Evolutionary conservation across 2,329 filamentous ascomycete genomes (phyloP), one percentile per base, ranked within the genome.

Genomic region (Paraconiothyrium brasiliense): DNA sequence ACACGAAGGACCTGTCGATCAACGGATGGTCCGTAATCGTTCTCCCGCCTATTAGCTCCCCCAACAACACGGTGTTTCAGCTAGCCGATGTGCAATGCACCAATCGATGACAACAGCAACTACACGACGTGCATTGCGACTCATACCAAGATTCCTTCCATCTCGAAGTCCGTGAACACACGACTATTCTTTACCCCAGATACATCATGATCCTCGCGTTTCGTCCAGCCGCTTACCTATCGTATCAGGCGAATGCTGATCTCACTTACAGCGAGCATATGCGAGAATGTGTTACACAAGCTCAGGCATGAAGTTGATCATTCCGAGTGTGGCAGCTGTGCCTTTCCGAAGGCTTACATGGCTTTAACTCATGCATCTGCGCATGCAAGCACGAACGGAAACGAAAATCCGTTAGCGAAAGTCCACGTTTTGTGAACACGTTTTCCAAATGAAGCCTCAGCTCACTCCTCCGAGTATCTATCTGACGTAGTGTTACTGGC

Each of bases 21-120:
- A 47, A 41, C 13, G n/a, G 7, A 34, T 22, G 30, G 41, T 49
- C 48, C 41, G 27, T 47, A 22, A 54, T 22, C n/a, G 43, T 41
- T 49, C 43, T 39, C 16, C 22, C 43, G 43, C 41, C 49, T 46
- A 59, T 47, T 51, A 49, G 41, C 34, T 20, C 48, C 57, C 46
- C 30, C 35, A 41, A 41, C 49, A 54, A 37, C 49, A 54, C 50
- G 22, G 50, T 54, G 57, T 59, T 59, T 59, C 49, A 39, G 48
- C 22, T n/a, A 13, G 32, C 57, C 49, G 50, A 57, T 22, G 7
- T 30, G n/a, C 37, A 7, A 30, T 24, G n/a, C 27, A 48, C 41
- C 43, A 35, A 46, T 24, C 46, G 27, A 1, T 16, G n/a, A 41
- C 39, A n/a, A 41, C 14, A 49, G 3, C 24, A 52, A 37, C 20